These are phyloP conservation scores for Exophiala calicioides DNA, from an alignment of 2,329 filamentous ascomycete species.

Conservation along the genomic window DNA sequence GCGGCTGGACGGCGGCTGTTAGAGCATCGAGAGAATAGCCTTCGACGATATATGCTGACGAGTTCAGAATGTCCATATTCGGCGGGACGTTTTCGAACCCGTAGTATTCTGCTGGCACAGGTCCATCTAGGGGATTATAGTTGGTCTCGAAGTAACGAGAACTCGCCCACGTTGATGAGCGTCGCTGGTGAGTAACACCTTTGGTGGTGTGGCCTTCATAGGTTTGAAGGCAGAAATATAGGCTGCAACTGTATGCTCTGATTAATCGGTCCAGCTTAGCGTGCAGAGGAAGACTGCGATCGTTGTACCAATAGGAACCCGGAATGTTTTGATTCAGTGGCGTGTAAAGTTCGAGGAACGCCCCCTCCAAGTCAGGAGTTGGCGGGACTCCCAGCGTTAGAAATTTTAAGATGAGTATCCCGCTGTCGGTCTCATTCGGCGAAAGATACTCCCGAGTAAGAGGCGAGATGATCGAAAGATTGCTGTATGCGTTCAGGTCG, in stretches of 20 bases:
- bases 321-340: no score
- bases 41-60: background rate
- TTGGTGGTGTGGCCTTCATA: background rate
- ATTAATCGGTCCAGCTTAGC: background rate
- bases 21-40: background rate
- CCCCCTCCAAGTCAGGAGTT: no score
- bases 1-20: background rate
- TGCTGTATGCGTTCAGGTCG: no score
- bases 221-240: background rate
- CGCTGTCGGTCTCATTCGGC: no score
- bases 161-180: background rate
- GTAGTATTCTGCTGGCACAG: no score
- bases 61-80: background rate
- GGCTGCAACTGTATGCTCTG: background rate
- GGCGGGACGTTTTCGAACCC: background rate
- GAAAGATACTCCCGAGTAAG: no score
- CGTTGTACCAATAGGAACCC: no score
- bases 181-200: background rate
- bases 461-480: no score
- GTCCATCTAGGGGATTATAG: background rate
- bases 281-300: no score
- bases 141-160: background rate
- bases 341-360: no score
- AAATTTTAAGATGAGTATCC: no score
- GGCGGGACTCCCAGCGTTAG: no score